These are phyloP conservation scores for Vachellia pachyceras DNA, from an alignment of 306 rosid genomes.

Conservation along the genomic window DNA sequence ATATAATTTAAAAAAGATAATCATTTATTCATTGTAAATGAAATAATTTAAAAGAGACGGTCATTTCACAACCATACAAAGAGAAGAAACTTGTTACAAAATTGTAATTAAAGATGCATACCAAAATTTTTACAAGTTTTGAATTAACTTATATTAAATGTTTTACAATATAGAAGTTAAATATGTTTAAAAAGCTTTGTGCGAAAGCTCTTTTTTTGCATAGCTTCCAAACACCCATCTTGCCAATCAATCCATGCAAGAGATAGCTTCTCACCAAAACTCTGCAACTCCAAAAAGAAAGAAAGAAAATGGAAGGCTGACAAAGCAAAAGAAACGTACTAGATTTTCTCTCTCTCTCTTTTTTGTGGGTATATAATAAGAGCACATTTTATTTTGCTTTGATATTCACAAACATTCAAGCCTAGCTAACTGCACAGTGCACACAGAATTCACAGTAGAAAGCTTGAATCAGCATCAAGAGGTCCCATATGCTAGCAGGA, in stretches of 20 bases:
- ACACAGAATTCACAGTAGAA: conserved; percentile 2
- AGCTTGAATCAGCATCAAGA: background rate
- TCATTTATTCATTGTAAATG: background rate
- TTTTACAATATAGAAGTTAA: no score
- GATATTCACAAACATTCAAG: conserved; percentile 26
- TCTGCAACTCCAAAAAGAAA: background rate
- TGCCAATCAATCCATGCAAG: background rate
- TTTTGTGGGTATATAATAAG: background rate
- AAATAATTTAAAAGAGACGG: background rate
- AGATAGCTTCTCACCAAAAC: background rate
- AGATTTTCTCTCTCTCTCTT: background rate
- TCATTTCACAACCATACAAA: no score
- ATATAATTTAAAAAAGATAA: background rate
- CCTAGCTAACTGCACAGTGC: background rate
- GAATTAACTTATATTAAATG: no score
- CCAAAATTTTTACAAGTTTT: no score
- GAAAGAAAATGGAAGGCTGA: background rate
- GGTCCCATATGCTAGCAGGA: background rate
- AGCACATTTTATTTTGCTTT: background rate
- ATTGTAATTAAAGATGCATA: no score
- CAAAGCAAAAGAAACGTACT: background rate
- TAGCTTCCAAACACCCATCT: background rate
- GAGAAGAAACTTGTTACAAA: no score
- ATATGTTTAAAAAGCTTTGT: no score
- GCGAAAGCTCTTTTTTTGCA: no score